phyloP scores from a whole-genome alignment of 352 stramenopile genomes.

The Pythium brassicae region DNA sequence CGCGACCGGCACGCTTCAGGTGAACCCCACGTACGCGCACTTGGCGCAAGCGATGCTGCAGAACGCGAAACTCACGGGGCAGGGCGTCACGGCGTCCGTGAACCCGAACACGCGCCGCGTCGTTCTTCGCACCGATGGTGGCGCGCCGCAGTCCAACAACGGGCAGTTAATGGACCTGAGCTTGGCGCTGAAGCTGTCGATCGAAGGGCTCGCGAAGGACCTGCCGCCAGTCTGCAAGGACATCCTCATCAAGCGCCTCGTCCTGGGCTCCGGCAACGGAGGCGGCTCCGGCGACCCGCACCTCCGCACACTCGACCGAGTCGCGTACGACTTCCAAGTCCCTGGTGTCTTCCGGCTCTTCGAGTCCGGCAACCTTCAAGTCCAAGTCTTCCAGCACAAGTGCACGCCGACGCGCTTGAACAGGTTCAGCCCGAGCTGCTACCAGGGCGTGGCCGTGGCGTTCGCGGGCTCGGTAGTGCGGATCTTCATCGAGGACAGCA shows the following conservation, averaged over 20 bases:
- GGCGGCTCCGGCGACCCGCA: slow-evolving; percentile 25
- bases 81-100: background rate
- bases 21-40: slow-evolving; percentile 2
- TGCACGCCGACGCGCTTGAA: slow-evolving; percentile 16
- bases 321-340: slow-evolving; percentile 27
- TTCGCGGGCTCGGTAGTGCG: slow-evolving; percentile 24
- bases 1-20: background rate
- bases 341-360: slow-evolving; percentile 26
- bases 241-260: slow-evolving; percentile 15
- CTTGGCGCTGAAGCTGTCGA: slow-evolving; percentile 7
- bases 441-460: slow-evolving; percentile 20
- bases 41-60: slow-evolving; percentile 1
- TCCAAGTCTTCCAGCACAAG: slow-evolving; percentile 33
- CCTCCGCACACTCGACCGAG: slow-evolving; percentile 26
- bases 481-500: slow-evolving; percentile 22
- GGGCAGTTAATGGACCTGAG: slow-evolving; percentile 4
- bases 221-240: slow-evolving; percentile 13
- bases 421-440: slow-evolving; percentile 17
- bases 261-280: slow-evolving; percentile 9
- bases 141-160: slow-evolving; percentile 1
- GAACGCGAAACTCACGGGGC: background rate
- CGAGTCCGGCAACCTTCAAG: slow-evolving; percentile 19
- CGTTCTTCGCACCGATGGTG: slow-evolving; percentile 2
- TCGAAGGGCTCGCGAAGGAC: slow-evolving; percentile 4
- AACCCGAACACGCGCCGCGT: slow-evolving; percentile 1